phyloP scores from a whole-genome alignment of 352 stramenopile species.

The Globisporangium radiosum region DNA sequence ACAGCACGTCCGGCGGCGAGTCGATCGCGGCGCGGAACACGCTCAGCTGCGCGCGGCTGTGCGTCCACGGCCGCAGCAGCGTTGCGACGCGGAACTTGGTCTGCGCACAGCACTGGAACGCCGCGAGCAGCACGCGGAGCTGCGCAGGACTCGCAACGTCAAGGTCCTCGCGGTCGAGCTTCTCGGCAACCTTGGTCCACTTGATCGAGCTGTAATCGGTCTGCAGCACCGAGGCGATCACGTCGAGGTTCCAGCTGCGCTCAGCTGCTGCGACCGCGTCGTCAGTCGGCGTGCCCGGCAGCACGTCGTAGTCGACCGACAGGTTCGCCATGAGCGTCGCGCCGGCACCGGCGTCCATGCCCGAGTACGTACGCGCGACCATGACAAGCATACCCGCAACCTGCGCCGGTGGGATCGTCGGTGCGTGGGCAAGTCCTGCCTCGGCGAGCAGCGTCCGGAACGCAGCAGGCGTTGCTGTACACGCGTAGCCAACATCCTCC shows the following conservation, averaged over 20 bases:
- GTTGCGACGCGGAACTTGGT: conserved; percentile 72
- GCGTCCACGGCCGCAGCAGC: conserved; percentile 73
- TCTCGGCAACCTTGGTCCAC: conserved; percentile 81
- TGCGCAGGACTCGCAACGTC: conserved; percentile 55
- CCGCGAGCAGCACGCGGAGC: conserved; percentile 67
- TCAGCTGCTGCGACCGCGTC: conserved; percentile 16
- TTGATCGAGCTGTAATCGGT: conserved; percentile 83
- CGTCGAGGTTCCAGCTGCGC: conserved; percentile 67
- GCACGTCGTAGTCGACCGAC: conserved; percentile 67
- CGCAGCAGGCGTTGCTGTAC: conserved; percentile 63
- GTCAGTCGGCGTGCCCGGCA: conserved; percentile 8
- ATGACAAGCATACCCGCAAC: conserved; percentile 87
- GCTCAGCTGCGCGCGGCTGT: conserved; percentile 68
- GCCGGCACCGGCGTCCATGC: conserved; percentile 53
- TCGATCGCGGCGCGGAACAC: conserved; percentile 77
- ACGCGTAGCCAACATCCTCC: conserved; percentile 87
- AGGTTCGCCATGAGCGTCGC: conserved; percentile 77
- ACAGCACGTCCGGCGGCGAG: conserved; percentile 70
- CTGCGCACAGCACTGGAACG: conserved; percentile 76
- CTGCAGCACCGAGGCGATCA: conserved; percentile 80
- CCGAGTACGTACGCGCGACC: conserved; percentile 75
- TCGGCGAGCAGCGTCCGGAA: conserved; percentile 83
- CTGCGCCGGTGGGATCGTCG: conserved; percentile 79
- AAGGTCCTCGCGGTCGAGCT: conserved; percentile 75
- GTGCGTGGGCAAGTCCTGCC: conserved; percentile 68